These are phyloP conservation scores for Trypanosoma conorhini DNA, from an alignment of 208 protist species.

Conservation along the genomic window DNA sequence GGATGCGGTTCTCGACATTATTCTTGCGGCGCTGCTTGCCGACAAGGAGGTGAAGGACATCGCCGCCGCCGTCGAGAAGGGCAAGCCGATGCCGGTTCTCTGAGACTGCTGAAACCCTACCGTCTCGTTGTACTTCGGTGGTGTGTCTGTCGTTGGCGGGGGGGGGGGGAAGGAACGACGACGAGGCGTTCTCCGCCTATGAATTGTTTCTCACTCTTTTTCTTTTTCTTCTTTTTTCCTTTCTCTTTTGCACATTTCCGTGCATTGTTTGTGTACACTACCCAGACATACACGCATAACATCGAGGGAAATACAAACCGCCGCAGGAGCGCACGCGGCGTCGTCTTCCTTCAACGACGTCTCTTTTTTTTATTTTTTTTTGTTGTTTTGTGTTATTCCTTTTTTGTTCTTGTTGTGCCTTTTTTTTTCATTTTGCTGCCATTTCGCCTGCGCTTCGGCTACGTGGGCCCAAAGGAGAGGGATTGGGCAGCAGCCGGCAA, in stretches of 20 bases:
- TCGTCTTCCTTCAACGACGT: background rate
- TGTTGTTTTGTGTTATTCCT: background rate
- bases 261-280: background rate
- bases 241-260: background rate
- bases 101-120: background rate
- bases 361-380: background rate
- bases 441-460: no score
- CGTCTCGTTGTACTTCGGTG: background rate
- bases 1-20: constrained; percentile 45
- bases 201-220: background rate
- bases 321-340: no score
- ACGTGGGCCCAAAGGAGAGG: background rate
- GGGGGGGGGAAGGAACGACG: background rate
- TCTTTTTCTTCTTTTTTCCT: constrained; percentile 14
- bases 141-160: no score
- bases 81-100: background rate
- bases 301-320: background rate
- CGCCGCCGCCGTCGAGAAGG: constrained; percentile 11
- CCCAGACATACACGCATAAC: background rate
- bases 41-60: constrained; percentile 21
- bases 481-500: background rate
- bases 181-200: background rate
- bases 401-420: no score
- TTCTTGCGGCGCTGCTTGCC: constrained; percentile 48
- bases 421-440: no score